Conservation (phyloP, 2,329 filamentous ascomycete species). For the Pseudogymnoascus sp. region DNA sequence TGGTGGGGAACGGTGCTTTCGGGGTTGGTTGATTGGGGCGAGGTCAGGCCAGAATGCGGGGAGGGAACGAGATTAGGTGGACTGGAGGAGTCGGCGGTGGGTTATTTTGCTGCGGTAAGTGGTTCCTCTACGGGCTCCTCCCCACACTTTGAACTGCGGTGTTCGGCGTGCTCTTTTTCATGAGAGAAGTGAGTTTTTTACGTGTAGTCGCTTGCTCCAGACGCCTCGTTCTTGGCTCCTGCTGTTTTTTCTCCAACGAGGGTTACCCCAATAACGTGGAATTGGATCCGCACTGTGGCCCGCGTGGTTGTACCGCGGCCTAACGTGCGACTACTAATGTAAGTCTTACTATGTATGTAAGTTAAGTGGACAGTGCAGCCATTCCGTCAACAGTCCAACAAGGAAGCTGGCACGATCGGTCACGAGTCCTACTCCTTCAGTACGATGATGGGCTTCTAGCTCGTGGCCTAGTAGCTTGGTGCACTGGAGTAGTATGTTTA, state of each 20-base stretch:
- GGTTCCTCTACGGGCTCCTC: not conserved
- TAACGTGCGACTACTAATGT: not conserved
- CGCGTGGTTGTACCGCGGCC: not conserved
- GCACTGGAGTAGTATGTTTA: too few species aligned
- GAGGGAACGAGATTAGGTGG: not conserved
- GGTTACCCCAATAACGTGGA: conserved; percentile 4
- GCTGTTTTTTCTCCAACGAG: not conserved
- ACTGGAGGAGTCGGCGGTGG: not conserved
- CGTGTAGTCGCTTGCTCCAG: not conserved
- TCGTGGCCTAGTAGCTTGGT: not conserved
- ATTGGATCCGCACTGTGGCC: not conserved
- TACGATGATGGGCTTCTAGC: not conserved
- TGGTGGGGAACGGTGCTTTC: not conserved
- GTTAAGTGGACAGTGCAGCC: not conserved
- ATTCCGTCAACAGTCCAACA: not conserved
- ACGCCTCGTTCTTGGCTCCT: not conserved
- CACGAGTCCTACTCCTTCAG: not conserved
- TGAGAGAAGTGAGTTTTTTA: too few species aligned
- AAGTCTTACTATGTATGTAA: too few species aligned
- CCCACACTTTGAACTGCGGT: not conserved
- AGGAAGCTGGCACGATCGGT: not conserved
- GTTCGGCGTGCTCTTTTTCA: not conserved
- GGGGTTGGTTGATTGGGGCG: not conserved
- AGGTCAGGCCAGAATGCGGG: not conserved
- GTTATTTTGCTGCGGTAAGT: not conserved